Evolutionary conservation across 345 rosid genomes (phyloP).

Genomic region (Rhodamnia argentea): DNA sequence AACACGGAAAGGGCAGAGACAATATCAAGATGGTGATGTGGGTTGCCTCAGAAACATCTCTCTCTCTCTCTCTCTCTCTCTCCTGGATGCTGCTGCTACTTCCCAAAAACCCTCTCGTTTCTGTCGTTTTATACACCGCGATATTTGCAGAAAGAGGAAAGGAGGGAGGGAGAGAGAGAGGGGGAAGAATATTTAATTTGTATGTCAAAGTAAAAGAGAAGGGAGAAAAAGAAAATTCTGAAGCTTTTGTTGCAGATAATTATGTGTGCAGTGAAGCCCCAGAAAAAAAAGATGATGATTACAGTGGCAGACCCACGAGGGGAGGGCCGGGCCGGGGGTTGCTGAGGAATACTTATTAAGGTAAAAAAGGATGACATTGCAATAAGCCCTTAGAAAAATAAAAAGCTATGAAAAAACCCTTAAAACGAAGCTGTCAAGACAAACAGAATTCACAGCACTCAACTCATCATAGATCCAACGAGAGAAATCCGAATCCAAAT

Average conservation of each 20-base stretch:
- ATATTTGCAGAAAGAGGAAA: constrained; percentile 9
- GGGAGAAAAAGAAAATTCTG: constrained; percentile 7
- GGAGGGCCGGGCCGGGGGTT: not conserved
- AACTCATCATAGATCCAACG: not conserved
- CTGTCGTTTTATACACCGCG: constrained; percentile 21
- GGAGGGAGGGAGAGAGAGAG: not conserved
- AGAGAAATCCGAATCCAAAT: not conserved
- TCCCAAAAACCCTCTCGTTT: constrained; percentile 47
- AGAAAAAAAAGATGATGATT: constrained; percentile 46
- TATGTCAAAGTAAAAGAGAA: not conserved
- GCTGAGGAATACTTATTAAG: not conserved
- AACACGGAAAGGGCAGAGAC: not conserved
- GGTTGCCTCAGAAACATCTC: not conserved
- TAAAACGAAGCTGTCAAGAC: not conserved
- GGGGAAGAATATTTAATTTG: not conserved
- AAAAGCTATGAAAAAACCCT: not conserved
- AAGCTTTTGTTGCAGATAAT: constrained; percentile 6
- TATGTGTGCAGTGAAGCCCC: not conserved
- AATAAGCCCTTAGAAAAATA: not conserved
- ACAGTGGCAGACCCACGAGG: constrained; percentile 34
- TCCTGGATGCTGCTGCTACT: not conserved
- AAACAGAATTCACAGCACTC: not conserved
- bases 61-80: not conserved
- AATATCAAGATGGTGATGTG: not conserved
- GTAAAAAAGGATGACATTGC: not conserved